Evolutionary conservation across 352 stramenopile species (phyloP).

Genomic region (Elongisporangium prolatum): DNA sequence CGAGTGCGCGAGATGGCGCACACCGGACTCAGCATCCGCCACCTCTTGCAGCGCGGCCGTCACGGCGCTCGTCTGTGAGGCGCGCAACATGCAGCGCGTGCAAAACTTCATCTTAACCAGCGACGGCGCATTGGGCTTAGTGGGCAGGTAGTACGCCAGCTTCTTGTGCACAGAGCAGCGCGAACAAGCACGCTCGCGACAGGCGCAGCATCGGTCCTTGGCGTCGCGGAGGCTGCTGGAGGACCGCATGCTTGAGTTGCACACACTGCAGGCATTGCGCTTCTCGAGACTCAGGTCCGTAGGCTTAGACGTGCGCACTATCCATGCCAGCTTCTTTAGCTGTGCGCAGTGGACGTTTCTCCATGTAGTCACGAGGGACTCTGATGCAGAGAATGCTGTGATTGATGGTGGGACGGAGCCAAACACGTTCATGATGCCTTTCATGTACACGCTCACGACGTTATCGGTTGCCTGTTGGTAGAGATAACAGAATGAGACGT

Average conservation of each 20-base stretch:
- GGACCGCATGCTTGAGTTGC: constrained; percentile 16
- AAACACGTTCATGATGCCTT: constrained; percentile 20
- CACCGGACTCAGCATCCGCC: background rate
- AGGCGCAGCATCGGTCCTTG: constrained; percentile 17
- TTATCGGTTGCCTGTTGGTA: constrained; percentile 27
- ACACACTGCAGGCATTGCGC: constrained; percentile 17
- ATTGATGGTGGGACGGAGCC: constrained; percentile 1
- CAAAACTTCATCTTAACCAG: constrained; percentile 24
- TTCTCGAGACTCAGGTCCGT: constrained; percentile 6
- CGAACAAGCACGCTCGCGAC: constrained; percentile 14
- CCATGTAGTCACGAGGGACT: background rate
- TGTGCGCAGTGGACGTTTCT: constrained; percentile 13
- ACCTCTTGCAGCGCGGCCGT: background rate
- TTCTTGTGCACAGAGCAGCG: constrained; percentile 28
- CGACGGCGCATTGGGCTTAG: background rate
- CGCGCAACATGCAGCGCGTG: constrained; percentile 22
- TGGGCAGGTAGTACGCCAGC: constrained; percentile 13
- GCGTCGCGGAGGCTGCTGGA: background rate
- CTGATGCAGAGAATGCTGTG: background rate
- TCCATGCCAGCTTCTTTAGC: constrained; percentile 48
- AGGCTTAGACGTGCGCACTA: constrained; percentile 7
- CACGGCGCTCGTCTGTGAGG: constrained; percentile 15
- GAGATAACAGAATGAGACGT: constrained; percentile 30
- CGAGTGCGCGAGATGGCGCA: background rate
- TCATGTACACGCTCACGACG: constrained; percentile 29